A percentile compares a stretch with the other conserved stretches of the same genome.
Conservation (phyloP, 192 early-diverging fungal genomes). For the Phlyctochytrium bullatum region DNA sequence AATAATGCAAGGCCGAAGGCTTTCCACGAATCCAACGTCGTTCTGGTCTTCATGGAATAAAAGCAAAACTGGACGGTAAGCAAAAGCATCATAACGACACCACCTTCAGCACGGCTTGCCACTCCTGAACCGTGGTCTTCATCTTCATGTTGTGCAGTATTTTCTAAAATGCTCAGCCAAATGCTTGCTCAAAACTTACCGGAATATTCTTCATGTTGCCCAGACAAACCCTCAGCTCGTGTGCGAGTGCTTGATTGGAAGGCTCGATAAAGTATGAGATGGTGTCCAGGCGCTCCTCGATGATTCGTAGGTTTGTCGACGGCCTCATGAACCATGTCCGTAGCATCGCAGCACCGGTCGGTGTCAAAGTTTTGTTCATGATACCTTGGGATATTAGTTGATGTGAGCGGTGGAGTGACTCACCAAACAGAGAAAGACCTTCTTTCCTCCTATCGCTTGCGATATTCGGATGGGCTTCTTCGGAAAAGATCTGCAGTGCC, state of each 20-base stretch:
- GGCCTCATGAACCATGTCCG: slow-evolving; percentile 71
- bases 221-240: slow-evolving; percentile 43
- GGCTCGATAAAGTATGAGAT: slow-evolving; percentile 51
- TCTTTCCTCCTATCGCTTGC: slow-evolving; percentile 65
- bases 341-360: slow-evolving; percentile 53
- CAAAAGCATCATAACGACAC: background rate
- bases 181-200: slow-evolving; percentile 10
- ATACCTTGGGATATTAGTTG: slow-evolving; percentile 49
- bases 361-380: slow-evolving; percentile 60
- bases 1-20: slow-evolving; percentile 9
- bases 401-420: background rate
- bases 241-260: slow-evolving; percentile 39
- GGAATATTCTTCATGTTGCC: slow-evolving; percentile 36
- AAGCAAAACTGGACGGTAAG: slow-evolving; percentile 50
- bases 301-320: slow-evolving; percentile 38
- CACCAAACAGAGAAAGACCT: slow-evolving; percentile 75
- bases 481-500: slow-evolving; percentile 76
- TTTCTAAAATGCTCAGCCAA: slow-evolving; percentile 16
- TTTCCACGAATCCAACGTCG: slow-evolving; percentile 15
- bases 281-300: slow-evolving; percentile 54
- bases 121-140: slow-evolving; percentile 51
- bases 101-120: slow-evolving; percentile 63
- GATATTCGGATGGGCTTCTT: slow-evolving; percentile 80
- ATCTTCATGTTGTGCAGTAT: slow-evolving; percentile 38
- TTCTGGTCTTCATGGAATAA: slow-evolving; percentile 52